Evolutionary conservation across 1,139 yeast species (phyloP).

Genomic region (Geotrichum reessii): DNA sequence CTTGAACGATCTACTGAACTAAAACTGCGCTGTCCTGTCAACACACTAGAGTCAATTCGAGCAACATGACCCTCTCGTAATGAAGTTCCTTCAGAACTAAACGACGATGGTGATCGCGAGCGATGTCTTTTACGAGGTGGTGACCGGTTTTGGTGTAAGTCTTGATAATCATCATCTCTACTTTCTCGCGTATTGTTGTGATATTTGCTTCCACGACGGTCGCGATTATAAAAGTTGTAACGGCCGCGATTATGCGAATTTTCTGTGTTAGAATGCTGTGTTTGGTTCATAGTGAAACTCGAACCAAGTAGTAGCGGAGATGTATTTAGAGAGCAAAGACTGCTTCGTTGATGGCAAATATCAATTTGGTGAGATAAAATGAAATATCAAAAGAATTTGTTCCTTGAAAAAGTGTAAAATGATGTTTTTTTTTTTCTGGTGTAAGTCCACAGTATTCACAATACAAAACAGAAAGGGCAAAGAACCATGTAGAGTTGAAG

Average conservation of each 20-base stretch:
- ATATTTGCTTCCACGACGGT: neutral
- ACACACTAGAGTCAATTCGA: constrained; percentile 7
- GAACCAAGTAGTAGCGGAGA: neutral
- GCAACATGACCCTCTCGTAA: constrained; percentile 1
- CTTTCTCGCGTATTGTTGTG: neutral
- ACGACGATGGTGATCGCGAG: constrained; percentile 4
- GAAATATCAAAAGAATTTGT: neutral
- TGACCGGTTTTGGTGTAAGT: neutral
- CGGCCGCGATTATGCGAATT: constrained; percentile 4
- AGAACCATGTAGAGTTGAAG: neutral
- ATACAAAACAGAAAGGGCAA: neutral
- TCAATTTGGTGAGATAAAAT: neutral
- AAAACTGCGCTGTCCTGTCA: neutral
- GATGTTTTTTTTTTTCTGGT: neutral
- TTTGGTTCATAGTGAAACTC: neutral
- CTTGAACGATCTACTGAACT: neutral
- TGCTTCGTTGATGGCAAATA: too few species aligned
- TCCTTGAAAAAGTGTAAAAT: too few species aligned
- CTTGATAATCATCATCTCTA: neutral
- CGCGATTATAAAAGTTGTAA: neutral
- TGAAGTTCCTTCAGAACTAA: neutral
- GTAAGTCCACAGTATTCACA: neutral
- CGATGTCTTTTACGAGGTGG: constrained; percentile 5
- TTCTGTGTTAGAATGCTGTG: constrained; percentile 7
- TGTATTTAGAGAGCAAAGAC: too few species aligned